These are phyloP conservation scores for Skeletonema costatum DNA, from an alignment of 108 stramenopile species.

Conservation along the genomic window DNA sequence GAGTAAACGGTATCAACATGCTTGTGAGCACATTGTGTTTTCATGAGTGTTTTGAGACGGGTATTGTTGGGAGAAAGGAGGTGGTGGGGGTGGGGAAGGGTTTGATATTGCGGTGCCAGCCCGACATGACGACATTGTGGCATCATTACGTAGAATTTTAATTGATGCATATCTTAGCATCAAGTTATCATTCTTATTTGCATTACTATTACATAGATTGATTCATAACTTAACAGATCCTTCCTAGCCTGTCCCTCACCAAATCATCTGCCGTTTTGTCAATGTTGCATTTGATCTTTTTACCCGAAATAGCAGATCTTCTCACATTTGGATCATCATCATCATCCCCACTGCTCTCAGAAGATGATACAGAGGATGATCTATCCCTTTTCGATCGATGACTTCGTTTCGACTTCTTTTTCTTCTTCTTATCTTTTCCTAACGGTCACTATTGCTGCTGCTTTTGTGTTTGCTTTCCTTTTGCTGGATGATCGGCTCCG, in stretches of 20 bases:
- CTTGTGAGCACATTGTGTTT: slow-evolving; percentile 40
- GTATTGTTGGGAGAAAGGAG: not conserved
- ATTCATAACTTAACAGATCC: slow-evolving; percentile 82
- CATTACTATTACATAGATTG: slow-evolving; percentile 47
- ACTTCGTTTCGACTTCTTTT: slow-evolving; percentile 13
- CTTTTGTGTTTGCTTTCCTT: slow-evolving; percentile 21
- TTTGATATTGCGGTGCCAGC: slow-evolving; percentile 28
- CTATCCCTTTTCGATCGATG: slow-evolving; percentile 7
- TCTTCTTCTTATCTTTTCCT: slow-evolving; percentile 17
- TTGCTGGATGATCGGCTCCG: slow-evolving; percentile 13
- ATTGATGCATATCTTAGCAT: no score
- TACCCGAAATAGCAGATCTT: slow-evolving; percentile 79
- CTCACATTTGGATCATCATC: slow-evolving; percentile 53
- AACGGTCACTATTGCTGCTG: not conserved
- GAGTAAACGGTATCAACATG: slow-evolving; percentile 12
- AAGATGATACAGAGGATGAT: slow-evolving; percentile 17
- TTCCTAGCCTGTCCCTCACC: slow-evolving; percentile 76
- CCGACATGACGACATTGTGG: slow-evolving; percentile 24
- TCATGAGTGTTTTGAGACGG: slow-evolving; percentile 27
- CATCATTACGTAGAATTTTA: not conserved
- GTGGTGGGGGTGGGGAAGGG: not conserved
- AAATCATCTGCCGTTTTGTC: slow-evolving; percentile 84
- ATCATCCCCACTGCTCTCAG: not conserved
- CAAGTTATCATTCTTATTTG: not conserved
- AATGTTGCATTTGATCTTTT: slow-evolving; percentile 86